Percentiles rank a stretch among this genome's conserved stretches.
phyloP scores from a whole-genome alignment of 805 yeast genomes.

The Schwanniomyces yamadae region DNA sequence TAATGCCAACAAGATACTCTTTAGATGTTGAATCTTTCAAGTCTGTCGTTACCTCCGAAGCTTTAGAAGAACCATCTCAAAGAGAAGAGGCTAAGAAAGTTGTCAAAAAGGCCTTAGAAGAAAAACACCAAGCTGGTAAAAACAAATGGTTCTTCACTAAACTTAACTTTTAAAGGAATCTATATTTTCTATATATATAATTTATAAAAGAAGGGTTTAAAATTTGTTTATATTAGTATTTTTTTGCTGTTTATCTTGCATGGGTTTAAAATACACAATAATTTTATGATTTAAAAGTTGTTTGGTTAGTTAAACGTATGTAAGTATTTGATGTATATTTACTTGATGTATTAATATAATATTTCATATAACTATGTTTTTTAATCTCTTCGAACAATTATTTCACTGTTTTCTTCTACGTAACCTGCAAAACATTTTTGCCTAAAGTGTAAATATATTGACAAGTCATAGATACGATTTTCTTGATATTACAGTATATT shows the following conservation, averaged over 20 bases:
- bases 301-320: slow-evolving; percentile 8
- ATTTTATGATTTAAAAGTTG: slow-evolving; percentile 14
- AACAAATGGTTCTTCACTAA: slow-evolving; percentile 99
- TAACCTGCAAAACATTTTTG: too few species aligned
- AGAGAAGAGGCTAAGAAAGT: slow-evolving; percentile 98
- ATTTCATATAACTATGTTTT: slow-evolving; percentile 1
- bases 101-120: slow-evolving; percentile 98
- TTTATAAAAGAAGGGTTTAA: slow-evolving; percentile 15
- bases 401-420: too few species aligned
- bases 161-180: slow-evolving; percentile 70
- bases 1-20: slow-evolving; percentile 99
- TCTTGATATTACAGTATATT: too few species aligned
- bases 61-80: slow-evolving; percentile 96
- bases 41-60: slow-evolving; percentile 85
- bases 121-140: slow-evolving; percentile 99
- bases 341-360: slow-evolving; percentile 14
- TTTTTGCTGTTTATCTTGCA: slow-evolving; percentile 19
- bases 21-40: slow-evolving; percentile 96
- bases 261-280: slow-evolving; percentile 30
- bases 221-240: slow-evolving; percentile 21
- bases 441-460: too few species aligned
- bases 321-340: slow-evolving; percentile 15
- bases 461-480: too few species aligned
- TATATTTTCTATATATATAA: slow-evolving; percentile 8
- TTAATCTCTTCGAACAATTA: too few species aligned